These are phyloP conservation scores for Gynostemma pentaphyllum DNA, from an alignment of 306 rosid genomes.

Conservation along the genomic window DNA sequence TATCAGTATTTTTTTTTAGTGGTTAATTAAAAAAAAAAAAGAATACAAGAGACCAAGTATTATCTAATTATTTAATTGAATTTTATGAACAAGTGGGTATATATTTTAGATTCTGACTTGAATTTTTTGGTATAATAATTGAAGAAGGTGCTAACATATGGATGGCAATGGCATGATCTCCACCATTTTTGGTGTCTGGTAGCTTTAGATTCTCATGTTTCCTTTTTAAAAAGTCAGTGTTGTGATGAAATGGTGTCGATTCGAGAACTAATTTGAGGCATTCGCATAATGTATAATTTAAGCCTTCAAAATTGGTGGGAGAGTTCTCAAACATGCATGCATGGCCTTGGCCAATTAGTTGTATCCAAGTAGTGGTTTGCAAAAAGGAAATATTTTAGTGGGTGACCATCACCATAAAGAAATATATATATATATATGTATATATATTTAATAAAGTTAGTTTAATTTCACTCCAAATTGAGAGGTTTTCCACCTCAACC, in stretches of 20 bases:
- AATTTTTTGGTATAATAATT: too few species aligned
- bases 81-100: too few species aligned
- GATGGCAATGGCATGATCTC: neutral
- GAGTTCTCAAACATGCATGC: constrained; percentile 4
- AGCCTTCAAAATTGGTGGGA: too few species aligned
- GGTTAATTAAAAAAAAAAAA: too few species aligned
- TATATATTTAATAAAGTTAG: too few species aligned
- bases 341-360: constrained; percentile 2
- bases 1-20: too few species aligned
- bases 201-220: neutral
- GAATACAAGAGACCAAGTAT: too few species aligned
- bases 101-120: neutral
- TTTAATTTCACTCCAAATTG: too few species aligned
- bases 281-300: neutral
- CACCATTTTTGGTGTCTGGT: neutral
- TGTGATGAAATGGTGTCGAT: neutral
- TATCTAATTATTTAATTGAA: too few species aligned
- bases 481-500: too few species aligned
- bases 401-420: neutral
- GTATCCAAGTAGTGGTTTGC: neutral
- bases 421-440: too few species aligned
- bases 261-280: neutral
- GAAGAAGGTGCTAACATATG: neutral
- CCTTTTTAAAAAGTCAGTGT: too few species aligned
- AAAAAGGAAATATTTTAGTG: neutral